These are phyloP conservation scores for Populus hybrid DNA, from an alignment of 441 rosid genomes.

Conservation along the genomic window DNA sequence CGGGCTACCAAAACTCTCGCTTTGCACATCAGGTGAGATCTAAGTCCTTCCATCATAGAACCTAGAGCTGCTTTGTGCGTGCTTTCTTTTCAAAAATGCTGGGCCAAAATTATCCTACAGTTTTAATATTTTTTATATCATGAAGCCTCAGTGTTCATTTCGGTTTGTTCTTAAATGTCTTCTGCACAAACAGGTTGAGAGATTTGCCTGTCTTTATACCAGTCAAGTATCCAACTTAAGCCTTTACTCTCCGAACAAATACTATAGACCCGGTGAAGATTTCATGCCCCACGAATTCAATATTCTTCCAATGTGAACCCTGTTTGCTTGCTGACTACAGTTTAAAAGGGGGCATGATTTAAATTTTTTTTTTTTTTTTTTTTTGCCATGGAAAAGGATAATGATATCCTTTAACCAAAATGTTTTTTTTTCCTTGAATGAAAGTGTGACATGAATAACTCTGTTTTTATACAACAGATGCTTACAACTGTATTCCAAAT, in stretches of 20 bases:
- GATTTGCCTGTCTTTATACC: constrained; percentile 97
- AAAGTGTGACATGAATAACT: no score
- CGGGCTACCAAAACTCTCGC: constrained; percentile 97
- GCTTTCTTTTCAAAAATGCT: background rate
- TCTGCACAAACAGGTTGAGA: constrained; percentile 69
- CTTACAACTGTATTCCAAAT: no score
- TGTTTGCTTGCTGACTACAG: background rate
- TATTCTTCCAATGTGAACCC: constrained; percentile 53
- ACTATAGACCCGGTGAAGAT: constrained; percentile 94
- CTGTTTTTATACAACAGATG: no score
- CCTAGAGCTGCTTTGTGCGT: background rate
- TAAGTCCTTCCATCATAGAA: background rate
- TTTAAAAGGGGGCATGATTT: background rate
- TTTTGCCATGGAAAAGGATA: background rate
- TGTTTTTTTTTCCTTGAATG: background rate
- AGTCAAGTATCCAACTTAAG: constrained; percentile 91
- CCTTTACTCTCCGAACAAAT: constrained; percentile 91
- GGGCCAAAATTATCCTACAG: background rate
- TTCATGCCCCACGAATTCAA: constrained; percentile 95
- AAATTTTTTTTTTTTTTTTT: background rate
- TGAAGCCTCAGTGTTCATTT: background rate
- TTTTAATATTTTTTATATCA: no score
- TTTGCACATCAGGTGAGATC: constrained; percentile 88
- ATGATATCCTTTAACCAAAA: background rate
- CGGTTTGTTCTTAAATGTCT: background rate